phyloP scores from a whole-genome alignment of 345 rosid species.

The Acer saccharum region DNA sequence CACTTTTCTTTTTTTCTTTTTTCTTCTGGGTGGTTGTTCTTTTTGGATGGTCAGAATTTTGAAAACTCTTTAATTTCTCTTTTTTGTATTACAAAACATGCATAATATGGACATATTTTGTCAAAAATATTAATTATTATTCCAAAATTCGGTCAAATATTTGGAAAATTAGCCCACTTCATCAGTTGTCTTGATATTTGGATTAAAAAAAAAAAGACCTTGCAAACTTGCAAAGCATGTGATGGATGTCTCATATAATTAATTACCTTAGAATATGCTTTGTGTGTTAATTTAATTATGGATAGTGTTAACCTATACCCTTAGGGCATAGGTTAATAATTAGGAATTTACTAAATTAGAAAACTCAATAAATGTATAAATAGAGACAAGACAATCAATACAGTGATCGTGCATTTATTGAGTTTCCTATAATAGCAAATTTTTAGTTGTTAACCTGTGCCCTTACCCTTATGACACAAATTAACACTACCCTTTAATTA shows the following conservation, averaged over 20 bases:
- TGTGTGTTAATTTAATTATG: not conserved
- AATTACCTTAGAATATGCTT: not conserved
- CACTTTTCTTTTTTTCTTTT: constrained; percentile 1
- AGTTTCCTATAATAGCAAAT: too few relatives aligned
- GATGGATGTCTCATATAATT: not conserved
- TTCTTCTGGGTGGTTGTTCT: constrained; percentile 13
- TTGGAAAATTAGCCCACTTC: not conserved
- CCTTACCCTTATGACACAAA: too few relatives aligned
- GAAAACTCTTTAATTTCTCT: not conserved
- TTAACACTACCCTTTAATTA: not conserved
- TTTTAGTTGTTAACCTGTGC: too few relatives aligned
- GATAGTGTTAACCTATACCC: too few relatives aligned
- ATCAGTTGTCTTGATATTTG: not conserved
- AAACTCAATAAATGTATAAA: too few relatives aligned
- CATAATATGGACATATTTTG: not conserved
- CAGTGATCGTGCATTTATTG: too few relatives aligned
- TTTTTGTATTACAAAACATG: not conserved
- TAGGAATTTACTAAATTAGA: too few relatives aligned
- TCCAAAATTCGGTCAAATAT: not conserved
- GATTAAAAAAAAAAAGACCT: too few relatives aligned
- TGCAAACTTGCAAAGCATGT: not conserved
- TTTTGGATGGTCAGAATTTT: not conserved
- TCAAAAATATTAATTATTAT: not conserved
- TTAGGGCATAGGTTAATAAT: too few relatives aligned
- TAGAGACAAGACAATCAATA: too few relatives aligned